Base-by-base conservation (phyloP, 805 yeast genomes). In the Starmerella roubikii region DNA sequence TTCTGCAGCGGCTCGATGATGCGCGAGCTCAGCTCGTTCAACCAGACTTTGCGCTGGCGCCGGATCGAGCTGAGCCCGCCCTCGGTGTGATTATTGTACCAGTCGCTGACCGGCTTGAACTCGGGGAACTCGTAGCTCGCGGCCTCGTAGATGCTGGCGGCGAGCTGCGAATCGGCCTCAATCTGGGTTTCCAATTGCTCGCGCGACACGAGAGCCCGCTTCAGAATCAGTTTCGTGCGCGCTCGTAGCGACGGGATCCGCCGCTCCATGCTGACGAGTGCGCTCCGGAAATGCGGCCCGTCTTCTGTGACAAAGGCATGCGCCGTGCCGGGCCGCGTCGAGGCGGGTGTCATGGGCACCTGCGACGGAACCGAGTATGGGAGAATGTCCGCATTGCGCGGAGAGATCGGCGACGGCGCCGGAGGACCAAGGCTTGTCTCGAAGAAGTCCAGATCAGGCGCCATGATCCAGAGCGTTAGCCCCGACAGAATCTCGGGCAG, bases 261-360 rank as follows among this genome's bases (percentile, higher is more conserved):
- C 32, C 60, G 57, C 43, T 65, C 69, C 47, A 65, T 52, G 7
- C 52, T 42, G 12, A 58, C 52, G 13, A 65, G 49, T 4, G 66
- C 57, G 17, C 66, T 64, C 16, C 69, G 52, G 48, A 65, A 65
- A 18, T 61, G 52, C 3, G 69, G 69, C 7, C 69, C 68, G 35
- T 65, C 69, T 37, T 64, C 68, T 6, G 62, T 60, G 39, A 58
- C 61, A n/a, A 55, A 48, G 9, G 39, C 41, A 23, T 51, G 52
- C 20, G 52, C 54, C 7, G 48, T 50, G 15, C 48, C 48, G 7
- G 60, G 61, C 8, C 60, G 39, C 3, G 50, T 49, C 13, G 54
- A 50, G n/a, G 8, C 29, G 23, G 26, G 13, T 12, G n/a, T 12
- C 16, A 17, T 26, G n/a, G 28, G 23, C 12, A 29, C 22, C 24